Evolutionary conservation across 768 basidiomycete genomes (phyloP).

Genomic region (Amanita muscaria): DNA sequence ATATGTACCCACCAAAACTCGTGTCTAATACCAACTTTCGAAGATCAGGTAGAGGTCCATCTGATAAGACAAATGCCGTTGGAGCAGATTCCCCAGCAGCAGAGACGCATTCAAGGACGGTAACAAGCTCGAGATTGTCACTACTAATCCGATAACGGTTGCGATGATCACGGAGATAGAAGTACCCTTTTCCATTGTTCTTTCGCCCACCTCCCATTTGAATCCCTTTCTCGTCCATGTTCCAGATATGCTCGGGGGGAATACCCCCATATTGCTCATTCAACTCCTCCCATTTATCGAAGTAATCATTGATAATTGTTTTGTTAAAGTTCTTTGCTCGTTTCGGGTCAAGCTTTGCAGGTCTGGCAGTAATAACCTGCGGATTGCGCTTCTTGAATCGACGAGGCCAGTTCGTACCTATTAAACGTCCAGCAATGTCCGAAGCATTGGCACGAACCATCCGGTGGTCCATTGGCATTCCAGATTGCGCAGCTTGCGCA

Average conservation of each 20-base stretch:
- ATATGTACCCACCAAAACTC: constrained; percentile 32
- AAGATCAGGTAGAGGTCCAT: constrained; percentile 16
- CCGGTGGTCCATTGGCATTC: no score
- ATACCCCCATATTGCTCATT: constrained; percentile 10
- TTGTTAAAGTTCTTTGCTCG: constrained; percentile 1
- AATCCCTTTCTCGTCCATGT: constrained; percentile 20
- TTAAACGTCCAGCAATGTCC: no score
- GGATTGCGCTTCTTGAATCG: no score
- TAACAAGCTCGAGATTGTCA: constrained; percentile 33
- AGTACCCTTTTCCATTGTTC: background rate
- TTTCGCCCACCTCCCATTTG: constrained; percentile 14
- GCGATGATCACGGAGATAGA: constrained; percentile 1
- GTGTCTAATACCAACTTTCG: constrained; percentile 3
- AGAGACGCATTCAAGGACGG: constrained; percentile 30
- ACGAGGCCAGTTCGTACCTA: no score
- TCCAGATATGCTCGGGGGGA: constrained; percentile 18
- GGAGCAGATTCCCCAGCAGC: constrained; percentile 25
- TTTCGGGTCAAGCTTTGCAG: no score
- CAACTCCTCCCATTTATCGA: background rate
- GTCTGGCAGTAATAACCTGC: no score
- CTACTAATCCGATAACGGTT: background rate
- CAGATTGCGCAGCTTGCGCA: no score
- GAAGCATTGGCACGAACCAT: no score
- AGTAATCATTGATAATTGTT: constrained; percentile 2
- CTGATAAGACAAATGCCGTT: constrained; percentile 11